Evolutionary conservation across 148 eudicot species (phyloP).

Genomic region (Selenicereus undatus): DNA sequence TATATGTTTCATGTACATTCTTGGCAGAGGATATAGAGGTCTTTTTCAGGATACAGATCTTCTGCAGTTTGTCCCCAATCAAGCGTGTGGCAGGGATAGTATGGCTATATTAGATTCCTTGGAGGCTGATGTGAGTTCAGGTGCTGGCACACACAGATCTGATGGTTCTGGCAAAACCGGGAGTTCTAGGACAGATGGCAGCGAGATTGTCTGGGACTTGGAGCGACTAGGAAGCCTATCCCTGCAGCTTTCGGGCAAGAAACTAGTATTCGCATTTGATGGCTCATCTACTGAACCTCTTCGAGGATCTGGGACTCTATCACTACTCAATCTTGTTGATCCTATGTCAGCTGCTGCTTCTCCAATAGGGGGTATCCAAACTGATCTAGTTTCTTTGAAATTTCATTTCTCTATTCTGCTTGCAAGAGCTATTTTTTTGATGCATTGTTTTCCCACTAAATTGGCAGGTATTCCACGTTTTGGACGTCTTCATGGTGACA

Average conservation of each 20-base stretch:
- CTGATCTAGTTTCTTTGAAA: not conserved
- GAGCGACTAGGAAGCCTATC: constrained; percentile 89
- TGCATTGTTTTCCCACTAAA: not conserved
- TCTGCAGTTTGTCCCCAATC: constrained; percentile 86
- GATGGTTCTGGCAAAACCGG: constrained; percentile 62
- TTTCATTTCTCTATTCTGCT: not conserved
- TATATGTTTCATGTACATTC: constrained; percentile 95
- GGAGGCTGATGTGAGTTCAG: constrained; percentile 61
- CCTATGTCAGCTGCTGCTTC: constrained; percentile 97
- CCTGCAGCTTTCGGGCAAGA: constrained; percentile 82
- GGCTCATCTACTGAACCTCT: constrained; percentile 81
- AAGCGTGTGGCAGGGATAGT: constrained; percentile 95
- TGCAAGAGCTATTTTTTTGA: not conserved
- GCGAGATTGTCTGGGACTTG: constrained; percentile 97
- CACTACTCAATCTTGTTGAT: constrained; percentile 96
- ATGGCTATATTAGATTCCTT: constrained; percentile 96
- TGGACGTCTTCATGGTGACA: constrained; percentile 93
- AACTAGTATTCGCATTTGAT: constrained; percentile 95
- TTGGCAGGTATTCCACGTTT: constrained; percentile 91
- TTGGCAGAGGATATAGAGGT: constrained; percentile 99
- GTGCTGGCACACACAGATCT: constrained; percentile 61
- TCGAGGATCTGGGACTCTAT: constrained; percentile 72
- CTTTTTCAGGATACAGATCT: constrained; percentile 94
- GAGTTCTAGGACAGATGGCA: constrained; percentile 63
- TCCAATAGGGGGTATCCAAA: constrained; percentile 77